Conservation (phyloP, 2,329 filamentous ascomycete species). For the Ilyonectria mors-panacis region DNA sequence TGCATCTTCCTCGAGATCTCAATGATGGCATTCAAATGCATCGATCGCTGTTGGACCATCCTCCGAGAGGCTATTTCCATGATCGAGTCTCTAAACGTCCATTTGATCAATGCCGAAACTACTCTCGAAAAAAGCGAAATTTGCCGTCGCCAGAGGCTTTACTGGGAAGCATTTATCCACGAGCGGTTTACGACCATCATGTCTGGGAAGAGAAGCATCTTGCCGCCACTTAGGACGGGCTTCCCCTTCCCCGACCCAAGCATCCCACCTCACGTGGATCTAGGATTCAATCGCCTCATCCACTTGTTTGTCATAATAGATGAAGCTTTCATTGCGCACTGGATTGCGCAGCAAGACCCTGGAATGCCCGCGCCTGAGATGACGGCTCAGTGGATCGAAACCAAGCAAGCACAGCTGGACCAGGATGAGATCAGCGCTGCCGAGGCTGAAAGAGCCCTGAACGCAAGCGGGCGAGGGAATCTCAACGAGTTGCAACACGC, state of each 20-base stretch:
- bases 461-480: slow-evolving; percentile 41
- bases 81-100: slow-evolving; percentile 43
- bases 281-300: slow-evolving; percentile 57
- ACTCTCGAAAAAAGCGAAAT: slow-evolving; percentile 33
- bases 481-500: slow-evolving; percentile 58
- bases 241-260: slow-evolving; percentile 51
- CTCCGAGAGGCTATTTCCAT: slow-evolving; percentile 64
- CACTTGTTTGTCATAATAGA: slow-evolving; percentile 57
- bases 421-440: slow-evolving; percentile 53
- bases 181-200: slow-evolving; percentile 70
- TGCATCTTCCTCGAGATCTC: slow-evolving; percentile 68
- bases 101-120: slow-evolving; percentile 30
- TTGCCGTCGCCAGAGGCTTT: slow-evolving; percentile 59
- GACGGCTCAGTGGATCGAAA: slow-evolving; percentile 58
- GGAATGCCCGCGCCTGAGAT: slow-evolving; percentile 40
- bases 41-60: slow-evolving; percentile 65
- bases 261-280: slow-evolving; percentile 54
- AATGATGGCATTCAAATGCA: slow-evolving; percentile 63
- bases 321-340: slow-evolving; percentile 55
- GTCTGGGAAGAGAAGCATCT: slow-evolving; percentile 60
- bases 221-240: slow-evolving; percentile 52
- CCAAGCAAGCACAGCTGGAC: slow-evolving; percentile 58
- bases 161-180: slow-evolving; percentile 71
- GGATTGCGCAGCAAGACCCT: slow-evolving; percentile 52
- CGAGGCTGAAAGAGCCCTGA: slow-evolving; percentile 47